phyloP scores from a whole-genome alignment of 83 land plant genomes.

The Larix sibirica region DNA sequence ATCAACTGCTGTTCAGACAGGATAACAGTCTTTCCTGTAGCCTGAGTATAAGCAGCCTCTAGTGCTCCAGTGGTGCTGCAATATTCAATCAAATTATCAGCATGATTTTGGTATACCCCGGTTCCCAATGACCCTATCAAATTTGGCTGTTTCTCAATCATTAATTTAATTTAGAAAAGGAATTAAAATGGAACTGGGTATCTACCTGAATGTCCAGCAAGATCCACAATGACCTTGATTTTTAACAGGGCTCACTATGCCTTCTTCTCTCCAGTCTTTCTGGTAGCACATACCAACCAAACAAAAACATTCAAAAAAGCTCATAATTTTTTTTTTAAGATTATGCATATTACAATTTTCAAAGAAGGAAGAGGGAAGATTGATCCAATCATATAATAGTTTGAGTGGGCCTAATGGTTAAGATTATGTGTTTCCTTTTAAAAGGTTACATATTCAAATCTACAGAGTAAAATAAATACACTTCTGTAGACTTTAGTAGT shows the following conservation, averaged over 20 bases:
- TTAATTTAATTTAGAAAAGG: neutral
- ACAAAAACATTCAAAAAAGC: neutral
- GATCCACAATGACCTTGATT: constrained; percentile 92
- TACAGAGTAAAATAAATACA: neutral
- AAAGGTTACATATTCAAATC: too few relatives aligned
- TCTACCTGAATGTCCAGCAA: constrained; percentile 97
- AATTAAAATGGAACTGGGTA: neutral
- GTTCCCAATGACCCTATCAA: neutral
- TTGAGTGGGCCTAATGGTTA: neutral
- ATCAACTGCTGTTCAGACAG: constrained; percentile 98
- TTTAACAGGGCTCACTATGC: constrained; percentile 89
- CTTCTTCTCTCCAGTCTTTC: constrained; percentile 92
- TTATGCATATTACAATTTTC: too few relatives aligned
- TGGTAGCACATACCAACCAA: constrained; percentile 13
- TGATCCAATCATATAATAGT: too few relatives aligned
- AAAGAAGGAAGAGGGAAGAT: too few relatives aligned
- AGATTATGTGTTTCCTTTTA: neutral
- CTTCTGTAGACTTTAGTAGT: constrained; percentile 41
- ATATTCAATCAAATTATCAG: constrained; percentile 14
- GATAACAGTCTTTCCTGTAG: constrained; percentile 73
- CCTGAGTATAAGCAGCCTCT: constrained; percentile 89
- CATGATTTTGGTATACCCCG: neutral
- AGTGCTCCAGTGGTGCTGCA: constrained; percentile 91
- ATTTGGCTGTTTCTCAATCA: neutral
- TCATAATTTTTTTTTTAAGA: too few relatives aligned